Conservation (phyloP, 768 basidiomycete genomes). For the Nidularia sp. region DNA sequence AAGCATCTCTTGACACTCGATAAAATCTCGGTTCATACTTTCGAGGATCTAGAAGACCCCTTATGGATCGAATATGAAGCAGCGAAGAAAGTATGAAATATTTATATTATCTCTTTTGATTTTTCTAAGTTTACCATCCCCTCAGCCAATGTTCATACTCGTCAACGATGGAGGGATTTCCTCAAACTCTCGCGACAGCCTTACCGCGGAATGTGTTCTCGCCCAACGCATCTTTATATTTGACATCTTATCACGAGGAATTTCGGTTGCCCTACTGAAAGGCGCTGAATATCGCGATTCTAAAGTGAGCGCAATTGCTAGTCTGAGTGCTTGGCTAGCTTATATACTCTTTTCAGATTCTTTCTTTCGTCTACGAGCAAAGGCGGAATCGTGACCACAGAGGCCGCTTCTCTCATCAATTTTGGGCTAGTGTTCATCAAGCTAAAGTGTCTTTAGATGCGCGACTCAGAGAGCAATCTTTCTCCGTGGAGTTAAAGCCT, state of each 20-base stretch:
- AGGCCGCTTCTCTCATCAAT: slow-evolving; percentile 1
- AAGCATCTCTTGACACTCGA: slow-evolving; percentile 39
- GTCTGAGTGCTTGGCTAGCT: background rate
- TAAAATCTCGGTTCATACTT: slow-evolving; percentile 38
- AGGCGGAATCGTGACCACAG: background rate
- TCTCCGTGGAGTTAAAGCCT: too few species aligned
- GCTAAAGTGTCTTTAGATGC: background rate
- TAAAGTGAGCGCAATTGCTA: slow-evolving; percentile 35
- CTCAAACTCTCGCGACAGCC: slow-evolving; percentile 3
- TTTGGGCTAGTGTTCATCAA: background rate
- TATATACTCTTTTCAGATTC: slow-evolving; percentile 33
- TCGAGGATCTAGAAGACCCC: slow-evolving; percentile 39
- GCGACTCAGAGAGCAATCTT: too few species aligned
- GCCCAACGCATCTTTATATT: slow-evolving; percentile 48
- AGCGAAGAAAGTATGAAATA: slow-evolving; percentile 30
- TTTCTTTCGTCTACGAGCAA: slow-evolving; percentile 53
- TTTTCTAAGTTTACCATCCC: background rate
- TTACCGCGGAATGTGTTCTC: slow-evolving; percentile 23
- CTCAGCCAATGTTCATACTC: slow-evolving; percentile 66
- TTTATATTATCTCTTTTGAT: background rate
- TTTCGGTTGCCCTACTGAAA: slow-evolving; percentile 48
- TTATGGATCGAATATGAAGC: slow-evolving; percentile 44
- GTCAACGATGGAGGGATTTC: slow-evolving; percentile 45
- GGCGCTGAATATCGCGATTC: slow-evolving; percentile 59
- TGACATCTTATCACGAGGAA: slow-evolving; percentile 39